Evolutionary conservation across 371 early-diverging fungal genomes (phyloP).

Genomic region (Choanephora cucurbitarum): DNA sequence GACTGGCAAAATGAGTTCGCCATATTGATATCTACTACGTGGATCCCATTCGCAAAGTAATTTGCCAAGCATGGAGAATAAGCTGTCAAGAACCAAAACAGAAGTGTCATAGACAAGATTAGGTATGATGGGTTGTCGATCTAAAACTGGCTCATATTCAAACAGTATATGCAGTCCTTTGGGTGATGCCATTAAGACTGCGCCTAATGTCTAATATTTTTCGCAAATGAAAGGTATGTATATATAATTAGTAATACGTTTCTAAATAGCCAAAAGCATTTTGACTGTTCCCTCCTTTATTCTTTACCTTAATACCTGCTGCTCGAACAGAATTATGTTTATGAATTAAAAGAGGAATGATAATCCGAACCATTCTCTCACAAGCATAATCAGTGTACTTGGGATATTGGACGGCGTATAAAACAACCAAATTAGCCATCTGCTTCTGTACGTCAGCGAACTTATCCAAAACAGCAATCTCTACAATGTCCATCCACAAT

Average conservation of each 20-base stretch:
- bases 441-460: constrained; percentile 36
- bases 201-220: constrained; percentile 13
- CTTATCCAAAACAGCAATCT: constrained; percentile 18
- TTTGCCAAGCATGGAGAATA: constrained; percentile 15
- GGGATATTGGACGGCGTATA: constrained; percentile 15
- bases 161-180: constrained; percentile 24
- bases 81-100: constrained; percentile 26
- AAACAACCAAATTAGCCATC: constrained; percentile 11
- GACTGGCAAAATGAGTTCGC: constrained; percentile 29
- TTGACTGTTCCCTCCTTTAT: no score
- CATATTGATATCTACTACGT: constrained; percentile 32
- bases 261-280: no score
- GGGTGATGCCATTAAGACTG: constrained; percentile 16
- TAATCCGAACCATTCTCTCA: constrained; percentile 22
- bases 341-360: constrained; percentile 24
- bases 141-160: constrained; percentile 15
- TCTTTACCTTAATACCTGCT: constrained; percentile 34
- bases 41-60: constrained; percentile 31
- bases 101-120: constrained; percentile 30
- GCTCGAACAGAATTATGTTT: constrained; percentile 32
- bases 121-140: constrained; percentile 22
- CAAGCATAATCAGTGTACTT: constrained; percentile 28
- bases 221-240: no score
- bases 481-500: constrained; percentile 15
- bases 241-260: no score